phyloP scores from a whole-genome alignment of 208 protist species.

The Trypanosoma caninum region DNA sequence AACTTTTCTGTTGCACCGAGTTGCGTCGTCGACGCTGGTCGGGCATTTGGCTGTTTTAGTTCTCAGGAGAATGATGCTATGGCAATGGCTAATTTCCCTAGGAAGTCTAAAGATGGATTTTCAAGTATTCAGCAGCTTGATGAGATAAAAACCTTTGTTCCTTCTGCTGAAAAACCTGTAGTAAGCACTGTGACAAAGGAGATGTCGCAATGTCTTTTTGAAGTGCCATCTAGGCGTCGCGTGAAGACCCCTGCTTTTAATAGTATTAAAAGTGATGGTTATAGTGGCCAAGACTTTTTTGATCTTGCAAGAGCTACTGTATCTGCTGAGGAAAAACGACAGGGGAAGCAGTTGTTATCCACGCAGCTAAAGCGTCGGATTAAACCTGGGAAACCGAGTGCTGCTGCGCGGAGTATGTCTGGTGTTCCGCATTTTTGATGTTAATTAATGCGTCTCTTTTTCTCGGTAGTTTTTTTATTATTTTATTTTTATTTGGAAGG shows the following conservation, averaged over 20 bases:
- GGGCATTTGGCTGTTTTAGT: too few relatives aligned
- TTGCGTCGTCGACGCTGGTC: not conserved
- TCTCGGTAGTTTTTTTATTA: too few relatives aligned
- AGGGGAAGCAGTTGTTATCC: not conserved
- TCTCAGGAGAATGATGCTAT: too few relatives aligned
- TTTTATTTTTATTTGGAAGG: too few relatives aligned
- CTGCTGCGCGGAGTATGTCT: not conserved
- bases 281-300: not conserved
- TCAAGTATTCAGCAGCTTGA: too few relatives aligned
- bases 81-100: too few relatives aligned
- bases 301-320: slow-evolving; percentile 7
- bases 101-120: too few relatives aligned
- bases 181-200: not conserved
- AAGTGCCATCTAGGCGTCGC: not conserved
- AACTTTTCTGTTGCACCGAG: too few relatives aligned
- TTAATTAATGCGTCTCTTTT: too few relatives aligned
- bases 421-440: too few relatives aligned
- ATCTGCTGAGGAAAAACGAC: slow-evolving; percentile 11
- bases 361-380: slow-evolving; percentile 8
- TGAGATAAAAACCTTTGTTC: too few relatives aligned
- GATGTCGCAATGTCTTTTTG: not conserved
- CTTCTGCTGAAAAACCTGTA: too few relatives aligned
- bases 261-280: not conserved
- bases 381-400: not conserved
- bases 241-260: not conserved